Evolutionary conservation across 371 early-diverging fungal genomes (phyloP).

Genomic region (Parasitella parasitica): DNA sequence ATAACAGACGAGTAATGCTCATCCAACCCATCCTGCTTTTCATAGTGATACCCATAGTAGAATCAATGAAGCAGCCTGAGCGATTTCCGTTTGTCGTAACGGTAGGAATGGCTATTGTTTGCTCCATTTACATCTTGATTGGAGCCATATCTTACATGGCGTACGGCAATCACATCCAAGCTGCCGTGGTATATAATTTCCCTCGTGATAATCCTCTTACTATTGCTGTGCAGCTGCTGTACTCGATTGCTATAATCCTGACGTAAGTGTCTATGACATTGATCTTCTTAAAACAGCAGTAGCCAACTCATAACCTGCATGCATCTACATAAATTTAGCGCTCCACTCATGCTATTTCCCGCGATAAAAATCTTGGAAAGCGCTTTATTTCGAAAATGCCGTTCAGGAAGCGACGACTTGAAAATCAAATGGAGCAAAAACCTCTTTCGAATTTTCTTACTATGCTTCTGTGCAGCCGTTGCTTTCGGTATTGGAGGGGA

Average conservation of each 20-base stretch:
- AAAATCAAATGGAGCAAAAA: constrained; percentile 74
- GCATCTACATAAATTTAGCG: constrained; percentile 6
- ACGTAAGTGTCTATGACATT: too few relatives aligned
- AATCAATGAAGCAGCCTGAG: constrained; percentile 57
- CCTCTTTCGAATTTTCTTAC: constrained; percentile 48
- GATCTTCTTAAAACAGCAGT: too few relatives aligned
- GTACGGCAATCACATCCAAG: constrained; percentile 70
- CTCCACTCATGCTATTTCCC: constrained; percentile 74
- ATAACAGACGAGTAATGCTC: too few relatives aligned
- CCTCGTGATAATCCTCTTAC: constrained; percentile 51
- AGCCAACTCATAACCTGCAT: neutral
- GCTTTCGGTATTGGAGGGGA: constrained; percentile 64
- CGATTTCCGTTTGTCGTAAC: constrained; percentile 63
- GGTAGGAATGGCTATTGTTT: constrained; percentile 56
- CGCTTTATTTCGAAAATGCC: constrained; percentile 35
- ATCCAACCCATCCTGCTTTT: neutral
- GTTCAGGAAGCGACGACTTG: constrained; percentile 31
- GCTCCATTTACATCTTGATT: constrained; percentile 59
- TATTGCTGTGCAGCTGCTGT: constrained; percentile 63
- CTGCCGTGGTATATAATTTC: constrained; percentile 69
- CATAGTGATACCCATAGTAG: constrained; percentile 56
- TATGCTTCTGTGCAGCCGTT: constrained; percentile 49
- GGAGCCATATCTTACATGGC: constrained; percentile 70
- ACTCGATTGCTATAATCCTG: constrained; percentile 73
- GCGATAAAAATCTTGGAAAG: constrained; percentile 73